Percentiles rank a stretch among this genome's conserved stretches.
Evolutionary conservation across 2,329 filamentous ascomycete genomes (phyloP).

Genomic region (Monilinia fructigena): DNA sequence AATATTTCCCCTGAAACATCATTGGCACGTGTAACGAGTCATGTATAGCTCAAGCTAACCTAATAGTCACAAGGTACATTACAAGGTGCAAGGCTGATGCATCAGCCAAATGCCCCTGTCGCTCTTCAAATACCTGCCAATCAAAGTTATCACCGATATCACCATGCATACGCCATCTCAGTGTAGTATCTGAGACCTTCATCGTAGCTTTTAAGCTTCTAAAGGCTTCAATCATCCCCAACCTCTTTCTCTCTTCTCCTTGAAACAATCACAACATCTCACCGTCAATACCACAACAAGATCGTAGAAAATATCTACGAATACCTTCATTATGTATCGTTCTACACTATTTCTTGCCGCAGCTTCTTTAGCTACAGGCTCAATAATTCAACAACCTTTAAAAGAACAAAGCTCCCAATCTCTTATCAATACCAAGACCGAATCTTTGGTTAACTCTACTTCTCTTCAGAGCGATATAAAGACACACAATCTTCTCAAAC

Average conservation of each 20-base stretch:
- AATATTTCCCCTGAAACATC: background rate
- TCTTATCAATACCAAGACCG: constrained; percentile 29
- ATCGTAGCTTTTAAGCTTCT: background rate
- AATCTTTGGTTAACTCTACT: constrained; percentile 49
- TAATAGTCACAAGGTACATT: too few relatives aligned
- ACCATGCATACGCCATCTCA: background rate
- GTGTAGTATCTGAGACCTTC: background rate
- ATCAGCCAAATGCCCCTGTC: background rate
- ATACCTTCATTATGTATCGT: constrained; percentile 19
- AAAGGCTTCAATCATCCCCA: constrained; percentile 9
- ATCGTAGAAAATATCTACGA: background rate
- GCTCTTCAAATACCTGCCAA: background rate
- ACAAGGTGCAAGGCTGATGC: constrained; percentile 3
- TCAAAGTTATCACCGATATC: background rate
- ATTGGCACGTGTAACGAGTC: constrained; percentile 7
- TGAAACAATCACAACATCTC: constrained; percentile 2
- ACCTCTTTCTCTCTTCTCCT: constrained; percentile 1
- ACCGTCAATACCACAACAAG: background rate
- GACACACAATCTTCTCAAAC: constrained; percentile 54
- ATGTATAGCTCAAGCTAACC: background rate
- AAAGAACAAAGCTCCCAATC: constrained; percentile 28
- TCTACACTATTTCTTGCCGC: constrained; percentile 12
- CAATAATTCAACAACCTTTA: constrained; percentile 30
- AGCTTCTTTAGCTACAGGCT: constrained; percentile 26
- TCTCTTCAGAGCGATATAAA: constrained; percentile 57